These are phyloP conservation scores for Ceratobasidium papillatum DNA, from an alignment of 1,284 basidiomycete genomes.

Conservation along the genomic window DNA sequence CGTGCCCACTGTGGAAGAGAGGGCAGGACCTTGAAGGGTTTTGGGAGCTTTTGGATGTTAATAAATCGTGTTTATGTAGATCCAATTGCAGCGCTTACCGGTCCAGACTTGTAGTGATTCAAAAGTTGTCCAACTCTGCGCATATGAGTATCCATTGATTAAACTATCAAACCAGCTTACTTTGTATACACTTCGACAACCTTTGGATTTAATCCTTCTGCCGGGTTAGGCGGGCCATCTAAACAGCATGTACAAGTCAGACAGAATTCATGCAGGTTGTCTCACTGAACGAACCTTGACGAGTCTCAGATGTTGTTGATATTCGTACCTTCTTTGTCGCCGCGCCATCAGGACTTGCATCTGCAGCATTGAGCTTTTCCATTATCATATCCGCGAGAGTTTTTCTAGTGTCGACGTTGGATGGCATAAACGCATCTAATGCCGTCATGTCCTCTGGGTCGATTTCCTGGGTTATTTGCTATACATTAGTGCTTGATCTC, in stretches of 20 bases:
- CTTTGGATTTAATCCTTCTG: constrained; percentile 94
- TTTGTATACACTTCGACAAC: constrained; percentile 96
- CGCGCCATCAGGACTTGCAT: constrained; percentile 56
- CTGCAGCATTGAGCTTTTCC: constrained; percentile 80
- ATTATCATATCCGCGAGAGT: constrained; percentile 97
- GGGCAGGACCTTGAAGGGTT: constrained; percentile 98
- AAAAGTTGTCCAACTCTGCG: constrained; percentile 69
- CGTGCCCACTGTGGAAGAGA: constrained; percentile 96
- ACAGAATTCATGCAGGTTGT: not conserved
- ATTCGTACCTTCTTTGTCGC: constrained; percentile 37
- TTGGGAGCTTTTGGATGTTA: constrained; percentile 67
- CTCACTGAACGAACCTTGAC: constrained; percentile 59
- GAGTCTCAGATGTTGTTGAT: constrained; percentile 43
- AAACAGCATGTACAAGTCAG: constrained; percentile 46
- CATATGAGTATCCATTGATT: constrained; percentile 4
- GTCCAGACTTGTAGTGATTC: constrained; percentile 92
- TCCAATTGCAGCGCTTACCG: constrained; percentile 51
- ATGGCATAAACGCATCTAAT: constrained; percentile 79
- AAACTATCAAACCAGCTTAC: constrained; percentile 57
- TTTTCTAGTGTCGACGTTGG: constrained; percentile 74
- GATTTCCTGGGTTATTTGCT: constrained; percentile 69
- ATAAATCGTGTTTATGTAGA: not conserved
- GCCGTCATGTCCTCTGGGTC: constrained; percentile 87
- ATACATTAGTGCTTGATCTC: not conserved
- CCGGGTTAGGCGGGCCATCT: constrained; percentile 78